Base-by-base conservation (phyloP, 257 asterid species). In the Nicotiana paniculata region DNA sequence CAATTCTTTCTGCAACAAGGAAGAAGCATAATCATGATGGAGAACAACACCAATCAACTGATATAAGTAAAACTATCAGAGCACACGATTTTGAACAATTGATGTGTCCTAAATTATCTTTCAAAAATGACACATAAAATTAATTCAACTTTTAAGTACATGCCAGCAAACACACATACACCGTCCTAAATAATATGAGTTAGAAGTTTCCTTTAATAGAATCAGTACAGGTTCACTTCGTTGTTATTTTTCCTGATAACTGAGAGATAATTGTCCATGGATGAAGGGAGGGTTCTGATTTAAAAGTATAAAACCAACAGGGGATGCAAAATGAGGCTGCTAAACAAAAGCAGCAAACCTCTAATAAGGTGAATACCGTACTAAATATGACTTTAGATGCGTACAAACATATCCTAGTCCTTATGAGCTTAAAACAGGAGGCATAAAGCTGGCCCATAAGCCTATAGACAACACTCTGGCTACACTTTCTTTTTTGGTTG, bases 1-100 rank as follows among this genome's bases (percentile, higher is more conserved):
- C 93, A 96, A 87, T 88, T 96, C 99, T 96, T 91, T 89, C 99
- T 96, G 98, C 90, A 87, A 80, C 81, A 79, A 30, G 84, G 80
- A 82, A 35, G 82, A 16, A 82, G 51, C n/a, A 80, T 17, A 66
- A 12, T 15, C 59, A 77, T 68, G 53, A 81, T 26, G 16, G 43
- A 51, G 79, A 74, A 74, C 16, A 61, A 7, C 63, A 74, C 9
- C 63, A 74, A 26, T 48, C 62, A 75, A 51, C 63, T 8, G 63
- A 13, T 51, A 26, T 26, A 1, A 51, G 80, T 51, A 33, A 51
- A 59, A 75, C 16, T 51, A 59, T 21, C 16, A 26, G 10, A 26
- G 63, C 33, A 28, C 43, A 26, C 16, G 63, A 21, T 15, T 51
- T 7, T 15, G 43, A 51, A 51, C 16, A 51, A 51, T 5, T 51